Percentiles rank a stretch among this genome's conserved stretches.
These are phyloP conservation scores for Pseudonectria foliicola DNA, from an alignment of 2,329 filamentous ascomycete genomes.

Conservation along the genomic window DNA sequence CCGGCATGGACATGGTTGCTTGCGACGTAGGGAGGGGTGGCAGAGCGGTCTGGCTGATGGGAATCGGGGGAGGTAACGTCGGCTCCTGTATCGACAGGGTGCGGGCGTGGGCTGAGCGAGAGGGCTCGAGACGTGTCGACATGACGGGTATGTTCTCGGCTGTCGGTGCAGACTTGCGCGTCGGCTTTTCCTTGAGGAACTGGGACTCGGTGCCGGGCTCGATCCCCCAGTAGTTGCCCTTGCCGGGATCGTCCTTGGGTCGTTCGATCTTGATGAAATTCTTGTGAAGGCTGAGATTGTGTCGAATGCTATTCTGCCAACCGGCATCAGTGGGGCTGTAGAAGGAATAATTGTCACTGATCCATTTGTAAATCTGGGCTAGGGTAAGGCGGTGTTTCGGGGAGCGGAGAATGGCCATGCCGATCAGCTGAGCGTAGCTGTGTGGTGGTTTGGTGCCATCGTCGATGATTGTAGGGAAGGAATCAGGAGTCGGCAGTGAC, in stretches of 20 bases:
- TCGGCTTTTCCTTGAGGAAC: constrained; percentile 81
- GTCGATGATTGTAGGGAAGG: constrained; percentile 77
- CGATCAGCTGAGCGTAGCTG: constrained; percentile 92
- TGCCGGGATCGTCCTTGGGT: constrained; percentile 93
- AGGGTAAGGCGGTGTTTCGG: constrained; percentile 78
- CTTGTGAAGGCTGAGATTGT: constrained; percentile 96
- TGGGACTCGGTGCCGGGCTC: constrained; percentile 81
- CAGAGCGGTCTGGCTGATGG: constrained; percentile 30
- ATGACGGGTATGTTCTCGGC: constrained; percentile 54
- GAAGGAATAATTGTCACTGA: constrained; percentile 87
- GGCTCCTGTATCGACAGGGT: constrained; percentile 33
- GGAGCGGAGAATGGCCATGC: constrained; percentile 90
- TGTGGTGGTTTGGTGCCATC: constrained; percentile 84
- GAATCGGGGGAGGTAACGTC: constrained; percentile 39
- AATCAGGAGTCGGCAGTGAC: constrained; percentile 59
- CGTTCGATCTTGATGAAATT: constrained; percentile 93
- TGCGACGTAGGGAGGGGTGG: constrained; percentile 34
- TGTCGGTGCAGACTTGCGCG: constrained; percentile 49
- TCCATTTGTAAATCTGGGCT: constrained; percentile 98
- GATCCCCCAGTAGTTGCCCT: constrained; percentile 96
- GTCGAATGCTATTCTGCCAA: constrained; percentile 98
- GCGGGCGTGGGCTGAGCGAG: constrained; percentile 32
- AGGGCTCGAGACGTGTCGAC: constrained; percentile 48
- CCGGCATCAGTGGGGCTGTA: constrained; percentile 80
- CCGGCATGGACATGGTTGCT: constrained; percentile 32